Evolutionary conservation across 495 filamentous ascomycete genomes (phyloP), one percentile per base, ranked within the genome.

Genomic region (Aspergillus bertholletiae): DNA sequence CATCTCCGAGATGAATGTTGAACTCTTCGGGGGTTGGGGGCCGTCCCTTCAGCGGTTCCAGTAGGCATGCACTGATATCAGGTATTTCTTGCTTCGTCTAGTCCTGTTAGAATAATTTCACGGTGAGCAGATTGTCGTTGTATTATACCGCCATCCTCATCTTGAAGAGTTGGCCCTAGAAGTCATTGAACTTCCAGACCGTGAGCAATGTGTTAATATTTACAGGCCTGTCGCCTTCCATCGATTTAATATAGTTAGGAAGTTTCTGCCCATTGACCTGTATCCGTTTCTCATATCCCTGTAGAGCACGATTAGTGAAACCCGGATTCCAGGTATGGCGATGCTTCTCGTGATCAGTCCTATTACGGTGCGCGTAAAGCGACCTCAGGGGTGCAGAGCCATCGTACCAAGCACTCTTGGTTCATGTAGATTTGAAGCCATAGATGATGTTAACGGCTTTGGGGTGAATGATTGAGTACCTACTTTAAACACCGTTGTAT

Each of bases 381-480:
- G 74, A 73, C 5, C 41, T 49, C 7, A 66, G 49, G 1, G 68
- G 68, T 2, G 46, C 20, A 13, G 61, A 49, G 7, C 57, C 49
- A 26, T 74, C 69, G 55, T 80, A 79, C 64, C 65, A 75, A 7
- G 61, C 48, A 2, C 63, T 60, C 57, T 76, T 77, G 7, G 23
- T 68, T 52, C 71, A 73, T 24, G 57, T 51, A 3, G 68, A 65
- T 4, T 60, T 48, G 7, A 61, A 48, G 1, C 74, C 74, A 34
- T 73, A 64, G n/a, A 74, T 63, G 7, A 59, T 54, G 9, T 56
- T 24, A 11, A 75, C 51, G 17, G 56, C 68, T 4, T 68, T 59
- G 7, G 72, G 64, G 49, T 69, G 50, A 3, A 61, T 59, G 28
- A 77, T 69, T 13, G 73, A 73, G 21, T n/a, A n/a, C n/a, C n/a